Evolutionary conservation across 768 basidiomycete genomes (phyloP).

Genomic region (Russula compacta): DNA sequence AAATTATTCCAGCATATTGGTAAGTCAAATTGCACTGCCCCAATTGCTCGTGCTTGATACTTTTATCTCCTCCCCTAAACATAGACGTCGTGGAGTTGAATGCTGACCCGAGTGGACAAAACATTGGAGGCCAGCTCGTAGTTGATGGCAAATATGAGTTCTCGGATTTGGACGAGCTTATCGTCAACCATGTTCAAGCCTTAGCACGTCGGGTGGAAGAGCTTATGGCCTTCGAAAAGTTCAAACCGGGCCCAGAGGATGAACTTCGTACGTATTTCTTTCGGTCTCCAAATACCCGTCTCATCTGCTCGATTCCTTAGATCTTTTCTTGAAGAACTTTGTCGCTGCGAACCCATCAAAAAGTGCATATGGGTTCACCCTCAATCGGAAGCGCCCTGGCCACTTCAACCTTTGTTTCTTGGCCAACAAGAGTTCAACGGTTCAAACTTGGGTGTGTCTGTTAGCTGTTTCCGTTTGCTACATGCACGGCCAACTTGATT

Average conservation of each 20-base stretch:
- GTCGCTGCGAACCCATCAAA: slow-evolving; percentile 89
- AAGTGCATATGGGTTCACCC: slow-evolving; percentile 91
- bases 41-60: neutral
- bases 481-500: neutral
- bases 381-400: slow-evolving; percentile 83
- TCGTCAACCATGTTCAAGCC: slow-evolving; percentile 93
- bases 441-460: slow-evolving; percentile 79
- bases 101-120: slow-evolving; percentile 61
- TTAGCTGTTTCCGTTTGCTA: neutral
- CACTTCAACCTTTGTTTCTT: slow-evolving; percentile 92
- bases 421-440: slow-evolving; percentile 80
- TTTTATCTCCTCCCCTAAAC: neutral
- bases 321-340: slow-evolving; percentile 80
- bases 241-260: slow-evolving; percentile 78
- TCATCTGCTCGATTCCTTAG: slow-evolving; percentile 32
- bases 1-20: slow-evolving; percentile 95
- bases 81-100: slow-evolving; percentile 61
- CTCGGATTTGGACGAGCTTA: slow-evolving; percentile 91
- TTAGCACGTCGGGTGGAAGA: slow-evolving; percentile 92
- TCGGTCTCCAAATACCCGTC: neutral
- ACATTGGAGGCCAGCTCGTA: slow-evolving; percentile 51
- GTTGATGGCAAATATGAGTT: slow-evolving; percentile 77
- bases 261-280: slow-evolving; percentile 68
- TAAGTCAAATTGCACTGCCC: slow-evolving; percentile 29
- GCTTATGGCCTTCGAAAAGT: slow-evolving; percentile 91